phyloP scores from a whole-genome alignment of 139 green algal species.

The Tetradesmus obliquus region DNA sequence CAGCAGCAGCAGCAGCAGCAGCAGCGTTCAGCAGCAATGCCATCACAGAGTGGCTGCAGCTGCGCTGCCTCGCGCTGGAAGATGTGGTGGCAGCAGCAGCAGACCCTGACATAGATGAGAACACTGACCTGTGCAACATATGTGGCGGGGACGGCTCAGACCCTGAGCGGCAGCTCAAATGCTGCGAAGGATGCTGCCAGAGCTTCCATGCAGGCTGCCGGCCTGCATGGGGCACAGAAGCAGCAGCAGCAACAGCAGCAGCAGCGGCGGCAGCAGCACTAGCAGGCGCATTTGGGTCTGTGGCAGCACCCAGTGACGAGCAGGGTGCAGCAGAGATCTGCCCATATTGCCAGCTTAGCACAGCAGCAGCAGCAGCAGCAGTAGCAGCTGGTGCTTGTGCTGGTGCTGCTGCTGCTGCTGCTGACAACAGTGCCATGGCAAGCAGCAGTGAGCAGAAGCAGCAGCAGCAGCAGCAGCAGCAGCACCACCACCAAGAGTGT shows the following conservation, averaged over 20 bases:
- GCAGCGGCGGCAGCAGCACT: neutral
- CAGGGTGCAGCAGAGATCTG: neutral
- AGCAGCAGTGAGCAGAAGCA: neutral
- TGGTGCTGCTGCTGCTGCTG: no score
- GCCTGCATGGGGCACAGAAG: neutral
- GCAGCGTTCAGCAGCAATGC: no score
- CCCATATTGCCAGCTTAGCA: neutral
- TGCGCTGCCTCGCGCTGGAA: neutral
- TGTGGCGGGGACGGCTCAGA: neutral
- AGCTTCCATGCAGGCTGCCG: neutral
- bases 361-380: neutral
- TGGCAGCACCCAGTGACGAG: neutral
- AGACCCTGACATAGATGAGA: neutral
- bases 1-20: neutral
- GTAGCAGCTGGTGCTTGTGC: neutral
- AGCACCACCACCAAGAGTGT: neutral
- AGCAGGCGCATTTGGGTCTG: neutral
- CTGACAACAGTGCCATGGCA: neutral
- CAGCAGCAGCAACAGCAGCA: neutral
- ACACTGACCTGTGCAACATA: neutral
- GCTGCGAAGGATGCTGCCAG: neutral
- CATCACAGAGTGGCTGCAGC: neutral
- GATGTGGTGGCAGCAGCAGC: neutral
- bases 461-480: neutral
- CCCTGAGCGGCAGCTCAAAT: neutral